Conservation (phyloP, 371 early-diverging fungal genomes). For the Amoeboaphelidium protococcarum region DNA sequence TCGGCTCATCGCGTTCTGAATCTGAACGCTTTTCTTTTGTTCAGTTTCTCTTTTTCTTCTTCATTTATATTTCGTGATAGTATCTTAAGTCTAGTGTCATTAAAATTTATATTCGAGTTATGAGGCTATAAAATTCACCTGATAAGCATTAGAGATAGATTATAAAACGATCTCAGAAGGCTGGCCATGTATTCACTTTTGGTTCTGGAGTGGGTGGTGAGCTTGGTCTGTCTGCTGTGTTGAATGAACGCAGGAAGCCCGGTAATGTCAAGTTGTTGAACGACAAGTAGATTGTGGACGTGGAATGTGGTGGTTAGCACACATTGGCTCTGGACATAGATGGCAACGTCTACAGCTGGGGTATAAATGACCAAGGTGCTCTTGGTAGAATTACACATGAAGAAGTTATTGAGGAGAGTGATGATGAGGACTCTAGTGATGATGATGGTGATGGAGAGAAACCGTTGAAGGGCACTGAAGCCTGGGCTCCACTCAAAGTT, state of each 20-base stretch:
- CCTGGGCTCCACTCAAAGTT: background rate
- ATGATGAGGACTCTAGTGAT: background rate
- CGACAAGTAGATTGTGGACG: background rate
- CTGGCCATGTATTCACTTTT: background rate
- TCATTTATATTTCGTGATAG: no score
- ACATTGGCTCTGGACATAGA: constrained; percentile 6
- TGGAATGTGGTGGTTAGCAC: constrained; percentile 6
- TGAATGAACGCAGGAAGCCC: background rate
- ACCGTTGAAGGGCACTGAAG: background rate
- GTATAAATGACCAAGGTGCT: constrained; percentile 2
- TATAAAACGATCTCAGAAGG: no score
- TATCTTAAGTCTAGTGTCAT: no score
- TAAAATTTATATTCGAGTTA: no score
- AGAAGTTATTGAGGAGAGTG: background rate
- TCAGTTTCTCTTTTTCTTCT: no score
- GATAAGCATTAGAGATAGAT: no score
- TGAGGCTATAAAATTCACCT: no score
- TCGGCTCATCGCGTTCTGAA: no score
- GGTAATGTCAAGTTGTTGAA: background rate
- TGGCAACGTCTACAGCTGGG: constrained; percentile 9
- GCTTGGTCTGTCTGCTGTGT: background rate
- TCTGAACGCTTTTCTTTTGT: no score
- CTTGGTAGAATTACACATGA: background rate
- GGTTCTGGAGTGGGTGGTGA: background rate
- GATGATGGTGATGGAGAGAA: no score